A percentile compares a stretch with the other conserved stretches of the same genome.
Evolutionary conservation across 2,329 filamentous ascomycete genomes (phyloP).

Genomic region (Pseudogymnoascus sp.): DNA sequence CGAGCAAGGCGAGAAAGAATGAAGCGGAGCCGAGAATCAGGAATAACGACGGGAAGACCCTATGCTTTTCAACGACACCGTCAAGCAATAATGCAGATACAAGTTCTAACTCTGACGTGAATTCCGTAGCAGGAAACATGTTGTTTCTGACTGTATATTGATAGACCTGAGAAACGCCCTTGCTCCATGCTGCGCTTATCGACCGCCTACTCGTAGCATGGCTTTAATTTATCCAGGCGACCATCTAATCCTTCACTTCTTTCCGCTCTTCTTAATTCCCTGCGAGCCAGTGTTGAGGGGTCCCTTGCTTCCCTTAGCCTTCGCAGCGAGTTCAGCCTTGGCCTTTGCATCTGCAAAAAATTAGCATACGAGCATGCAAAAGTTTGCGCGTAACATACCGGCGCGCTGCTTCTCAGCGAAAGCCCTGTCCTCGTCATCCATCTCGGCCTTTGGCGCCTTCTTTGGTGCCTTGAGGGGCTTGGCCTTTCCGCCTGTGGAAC

Average conservation of each 20-base stretch:
- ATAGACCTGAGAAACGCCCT: conserved; percentile 25
- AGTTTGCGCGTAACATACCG: conserved; percentile 49
- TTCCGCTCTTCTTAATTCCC: conserved; percentile 97
- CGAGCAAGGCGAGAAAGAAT: conserved; percentile 41
- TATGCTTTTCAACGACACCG: not conserved
- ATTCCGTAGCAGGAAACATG: conserved; percentile 19
- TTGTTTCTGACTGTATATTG: conserved; percentile 52
- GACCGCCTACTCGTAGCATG: conserved; percentile 7
- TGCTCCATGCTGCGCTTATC: conserved; percentile 36
- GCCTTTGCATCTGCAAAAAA: conserved; percentile 64
- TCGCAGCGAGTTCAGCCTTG: conserved; percentile 73
- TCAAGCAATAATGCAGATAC: not conserved
- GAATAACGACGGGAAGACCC: not conserved
- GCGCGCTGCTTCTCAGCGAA: conserved; percentile 78
- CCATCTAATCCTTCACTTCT: conserved; percentile 58
- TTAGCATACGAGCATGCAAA: conserved; percentile 10
- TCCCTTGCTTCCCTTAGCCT: conserved; percentile 73
- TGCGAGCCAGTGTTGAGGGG: conserved; percentile 76
- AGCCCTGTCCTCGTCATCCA: conserved; percentile 81
- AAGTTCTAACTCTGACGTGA: conserved; percentile 4
- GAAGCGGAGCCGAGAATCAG: conserved; percentile 7
- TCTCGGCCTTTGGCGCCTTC: conserved; percentile 66
- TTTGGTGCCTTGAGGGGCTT: conserved; percentile 85
- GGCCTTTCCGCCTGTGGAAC: conserved; percentile 62
- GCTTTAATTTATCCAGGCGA: not conserved